Conservation (phyloP, 2,329 filamentous ascomycete species). For the Exserohilum rostratum region DNA sequence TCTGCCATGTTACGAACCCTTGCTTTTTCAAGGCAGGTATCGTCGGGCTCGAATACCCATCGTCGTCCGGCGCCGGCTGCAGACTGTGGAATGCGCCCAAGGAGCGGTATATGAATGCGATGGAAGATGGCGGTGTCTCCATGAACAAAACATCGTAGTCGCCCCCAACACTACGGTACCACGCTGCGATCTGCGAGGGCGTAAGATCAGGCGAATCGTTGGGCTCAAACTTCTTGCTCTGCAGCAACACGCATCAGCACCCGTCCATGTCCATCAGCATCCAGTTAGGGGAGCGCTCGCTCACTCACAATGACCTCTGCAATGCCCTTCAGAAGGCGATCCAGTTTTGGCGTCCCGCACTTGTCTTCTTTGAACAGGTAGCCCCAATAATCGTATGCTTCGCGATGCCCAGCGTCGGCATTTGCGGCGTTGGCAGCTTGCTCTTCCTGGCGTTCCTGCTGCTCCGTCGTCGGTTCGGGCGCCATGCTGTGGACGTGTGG, state of each 20-base stretch:
- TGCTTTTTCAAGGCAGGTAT: constrained; percentile 81
- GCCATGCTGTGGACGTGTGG: constrained; percentile 33
- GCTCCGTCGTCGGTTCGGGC: constrained; percentile 33
- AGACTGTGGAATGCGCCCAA: constrained; percentile 89
- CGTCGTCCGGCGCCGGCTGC: constrained; percentile 68
- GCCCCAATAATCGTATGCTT: constrained; percentile 58
- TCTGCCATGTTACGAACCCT: constrained; percentile 94
- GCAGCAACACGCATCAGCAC: constrained; percentile 20
- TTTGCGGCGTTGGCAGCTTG: constrained; percentile 26
- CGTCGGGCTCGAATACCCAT: constrained; percentile 74
- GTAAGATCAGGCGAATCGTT: constrained; percentile 55
- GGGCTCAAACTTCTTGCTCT: constrained; percentile 53
- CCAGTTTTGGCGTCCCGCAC: constrained; percentile 55
- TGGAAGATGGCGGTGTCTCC: constrained; percentile 71
- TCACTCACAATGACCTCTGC: constrained; percentile 54
- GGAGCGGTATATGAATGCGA: constrained; percentile 92
- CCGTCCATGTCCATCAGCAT: not conserved
- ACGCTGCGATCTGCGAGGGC: constrained; percentile 56
- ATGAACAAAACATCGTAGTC: constrained; percentile 71
- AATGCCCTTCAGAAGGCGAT: constrained; percentile 54
- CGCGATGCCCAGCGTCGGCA: constrained; percentile 41
- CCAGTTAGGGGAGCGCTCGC: not conserved
- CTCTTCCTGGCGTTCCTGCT: constrained; percentile 23
- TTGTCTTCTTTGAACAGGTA: constrained; percentile 60
- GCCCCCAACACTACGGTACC: constrained; percentile 56